Percentiles rank a stretch among this genome's conserved stretches.
phyloP scores from a whole-genome alignment of 257 asterid species.

The Solanum pinnatisectum region DNA sequence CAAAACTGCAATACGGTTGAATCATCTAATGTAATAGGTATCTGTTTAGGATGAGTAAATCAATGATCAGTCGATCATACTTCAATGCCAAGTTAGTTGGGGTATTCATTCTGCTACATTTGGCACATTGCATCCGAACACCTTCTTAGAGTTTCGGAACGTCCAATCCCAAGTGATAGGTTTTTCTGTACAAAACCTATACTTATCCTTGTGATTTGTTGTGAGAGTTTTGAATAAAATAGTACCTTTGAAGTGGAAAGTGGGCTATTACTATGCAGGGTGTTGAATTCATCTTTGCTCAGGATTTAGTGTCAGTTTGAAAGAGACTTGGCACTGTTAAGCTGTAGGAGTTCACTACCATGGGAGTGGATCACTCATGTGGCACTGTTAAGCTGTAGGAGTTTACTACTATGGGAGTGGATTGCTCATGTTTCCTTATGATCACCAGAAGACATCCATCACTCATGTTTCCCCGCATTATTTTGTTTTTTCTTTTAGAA shows the following conservation, averaged over 20 bases:
- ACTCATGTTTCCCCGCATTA: not conserved
- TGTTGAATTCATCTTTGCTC: not conserved
- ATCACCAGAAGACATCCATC: not conserved
- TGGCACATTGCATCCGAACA: not conserved
- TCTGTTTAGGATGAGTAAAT: not conserved
- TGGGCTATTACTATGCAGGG: not conserved
- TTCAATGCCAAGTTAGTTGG: not conserved
- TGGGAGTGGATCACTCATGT: not conserved
- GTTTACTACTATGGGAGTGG: not conserved
- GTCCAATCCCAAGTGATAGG: not conserved
- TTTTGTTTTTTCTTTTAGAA: not conserved
- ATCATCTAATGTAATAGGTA: not conserved
- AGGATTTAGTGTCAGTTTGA: not conserved
- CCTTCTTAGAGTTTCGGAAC: not conserved
- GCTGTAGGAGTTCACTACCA: not conserved
- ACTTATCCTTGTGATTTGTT: not conserved
- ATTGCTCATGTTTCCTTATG: not conserved
- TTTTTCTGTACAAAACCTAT: not conserved
- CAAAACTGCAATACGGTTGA: not conserved
- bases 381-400: not conserved
- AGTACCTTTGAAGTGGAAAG: not conserved
- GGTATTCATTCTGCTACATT: not conserved
- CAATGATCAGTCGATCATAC: not conserved
- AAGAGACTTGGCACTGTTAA: not conserved
- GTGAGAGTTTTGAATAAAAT: not conserved